Evolutionary conservation across 306 rosid species (phyloP), one percentile per base, ranked within the genome.

Genomic region (Vigna radiata): DNA sequence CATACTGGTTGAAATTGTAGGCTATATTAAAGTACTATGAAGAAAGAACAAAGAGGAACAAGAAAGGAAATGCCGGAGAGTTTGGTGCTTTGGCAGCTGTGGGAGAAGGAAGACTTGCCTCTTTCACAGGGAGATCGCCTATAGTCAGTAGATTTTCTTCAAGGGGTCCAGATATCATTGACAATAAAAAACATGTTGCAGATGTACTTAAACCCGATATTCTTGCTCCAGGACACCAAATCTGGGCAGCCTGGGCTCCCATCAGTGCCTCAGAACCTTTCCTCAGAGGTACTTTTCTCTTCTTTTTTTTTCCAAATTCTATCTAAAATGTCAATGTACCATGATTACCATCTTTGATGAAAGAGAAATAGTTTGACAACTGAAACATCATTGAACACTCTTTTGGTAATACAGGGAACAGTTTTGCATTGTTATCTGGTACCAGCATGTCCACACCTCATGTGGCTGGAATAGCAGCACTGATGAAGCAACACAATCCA

Each of bases 391-490:
- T 33, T 70, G 17, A 72, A 80, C 69, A 55, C 50, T 27, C 62
- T 68, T 12, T 16, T n/a, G 21, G 61, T 55, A 15, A 81, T 54
- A 29, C 84, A 94, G 97, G 97, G 48, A 62, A 86, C 19, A 31
- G 31, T 53, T 95, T 92, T 81, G 97, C 89, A 65, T 83, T 92
- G 54, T 12, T 87, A 56, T 95, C 98, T 67, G 97, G 98, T 10
- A 95, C 96, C 77, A 95, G 98, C 80, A 95, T 95, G 98, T 91
- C 97, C 47, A 77, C 93, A 19, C 96, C 97, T 80, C 97, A 95
- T 76, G 88, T 92, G 16, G 92, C 89, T n/a, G 98, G 97, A 49
- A 87, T 90, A 29, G 97, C 97, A 41, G 97, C 98, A 70, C 91
- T 95, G n/a, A 81, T 92, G 17, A 87, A 89, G 90, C 97, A 95